phyloP scores from a whole-genome alignment of 2,329 filamentous ascomycete species.

The Thielaviopsis populi region DNA sequence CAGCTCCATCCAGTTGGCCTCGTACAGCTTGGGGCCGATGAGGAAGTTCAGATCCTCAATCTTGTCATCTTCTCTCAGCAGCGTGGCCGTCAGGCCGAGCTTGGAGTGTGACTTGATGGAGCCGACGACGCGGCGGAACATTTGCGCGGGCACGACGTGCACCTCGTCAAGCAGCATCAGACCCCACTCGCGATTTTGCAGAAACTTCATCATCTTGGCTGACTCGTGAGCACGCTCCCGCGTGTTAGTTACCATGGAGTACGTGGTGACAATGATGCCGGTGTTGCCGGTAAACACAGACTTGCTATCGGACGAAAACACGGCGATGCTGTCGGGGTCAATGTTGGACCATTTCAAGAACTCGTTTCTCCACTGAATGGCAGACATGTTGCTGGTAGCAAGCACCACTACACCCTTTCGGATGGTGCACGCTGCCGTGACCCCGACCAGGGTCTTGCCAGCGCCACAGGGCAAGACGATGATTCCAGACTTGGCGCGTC shows the following conservation, averaged over 20 bases:
- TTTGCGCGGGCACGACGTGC: conserved; percentile 90
- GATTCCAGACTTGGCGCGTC: conserved; percentile 89
- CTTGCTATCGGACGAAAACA: conserved; percentile 92
- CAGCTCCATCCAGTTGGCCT: conserved; percentile 98
- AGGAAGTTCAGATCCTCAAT: conserved; percentile 95
- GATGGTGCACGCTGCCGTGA: conserved; percentile 93
- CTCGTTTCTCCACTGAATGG: conserved; percentile 90
- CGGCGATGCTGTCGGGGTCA: conserved; percentile 78
- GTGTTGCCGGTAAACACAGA: conserved; percentile 73
- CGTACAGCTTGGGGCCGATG: conserved; percentile 92
- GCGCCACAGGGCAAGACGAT: conserved; percentile 94
- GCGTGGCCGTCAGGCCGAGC: conserved; percentile 80
- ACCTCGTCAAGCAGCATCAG: conserved; percentile 95
- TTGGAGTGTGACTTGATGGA: conserved; percentile 92
- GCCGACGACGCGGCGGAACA: conserved; percentile 88
- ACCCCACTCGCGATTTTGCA: conserved; percentile 83
- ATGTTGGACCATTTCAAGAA: conserved; percentile 98
- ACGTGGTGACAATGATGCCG: conserved; percentile 93
- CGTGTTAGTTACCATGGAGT: conserved; percentile 95
- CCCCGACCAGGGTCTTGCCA: conserved; percentile 94
- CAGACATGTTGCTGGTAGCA: conserved; percentile 95
- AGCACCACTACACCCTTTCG: conserved; percentile 93
- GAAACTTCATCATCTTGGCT: conserved; percentile 94
- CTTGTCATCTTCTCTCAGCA: conserved; percentile 94
- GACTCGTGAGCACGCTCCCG: conserved; percentile 80